Base-by-base conservation (phyloP, 2,329 filamentous ascomycete genomes). In the Chaetothyriales sp. region DNA sequence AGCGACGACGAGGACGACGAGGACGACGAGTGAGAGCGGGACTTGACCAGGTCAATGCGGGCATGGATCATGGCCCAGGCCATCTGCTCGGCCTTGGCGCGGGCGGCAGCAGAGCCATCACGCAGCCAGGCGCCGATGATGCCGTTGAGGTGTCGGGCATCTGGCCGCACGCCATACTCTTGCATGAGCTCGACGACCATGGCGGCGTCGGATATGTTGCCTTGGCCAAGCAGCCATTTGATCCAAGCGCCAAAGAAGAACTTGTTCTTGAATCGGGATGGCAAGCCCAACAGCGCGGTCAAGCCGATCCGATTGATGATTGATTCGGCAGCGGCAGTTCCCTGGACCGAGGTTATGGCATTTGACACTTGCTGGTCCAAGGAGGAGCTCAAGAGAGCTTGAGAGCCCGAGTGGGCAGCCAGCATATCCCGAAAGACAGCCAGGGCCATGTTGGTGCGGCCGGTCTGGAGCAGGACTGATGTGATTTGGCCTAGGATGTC, bases 221-320 rank as follows among this genome's bases (percentile, higher is more conserved):
- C 81, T 53, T 82, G 78, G 15, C 82, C 83, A 51, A 94, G 85
- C 7, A 94, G 77, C 48, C 85, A 81, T 67, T 90, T 90, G 62
- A 94, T 76, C 89, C 89, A 95, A 61, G 87, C 89, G 33, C 83
- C 85, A 58, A 89, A 85, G 67, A 95, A 86, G 67, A 88, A 90
- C 56, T 83, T 82, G 66, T 94, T 92, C 46, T 73, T 70, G 51
- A 77, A 75, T 33, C 65, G 65, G 10, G 67, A 64, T 4, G 80
- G 80, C 18, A 83, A 63, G 25, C 72, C 63, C 4, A 73, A 72
- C 22, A 83, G 63, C 1, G 71, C 71, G 8, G 70, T 66, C 4
- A 77, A 62, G 0, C 73, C 74, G 9, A 76, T 62, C 51, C 69
- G 69, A 61, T 73, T 74, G 46, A 77, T 64, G 43, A 72, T 65